A percentile compares a stretch with the other conserved stretches of the same genome.
phyloP scores from a whole-genome alignment of 768 basidiomycete species.

The Podaxis sp. region DNA sequence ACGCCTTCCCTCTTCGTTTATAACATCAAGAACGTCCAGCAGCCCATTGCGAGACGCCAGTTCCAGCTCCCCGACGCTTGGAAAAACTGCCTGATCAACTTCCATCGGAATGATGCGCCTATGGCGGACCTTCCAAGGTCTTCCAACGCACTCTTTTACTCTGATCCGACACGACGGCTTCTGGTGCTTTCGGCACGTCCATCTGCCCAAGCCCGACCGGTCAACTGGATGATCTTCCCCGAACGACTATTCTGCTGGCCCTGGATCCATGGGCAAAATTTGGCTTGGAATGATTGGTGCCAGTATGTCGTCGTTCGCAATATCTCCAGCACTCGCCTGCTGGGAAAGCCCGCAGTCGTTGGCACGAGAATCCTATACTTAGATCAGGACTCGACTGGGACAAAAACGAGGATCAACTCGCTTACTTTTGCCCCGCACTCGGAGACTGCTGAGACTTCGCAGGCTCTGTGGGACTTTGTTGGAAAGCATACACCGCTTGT shows the following conservation, averaged over 20 bases:
- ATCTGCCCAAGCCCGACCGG: slow-evolving; percentile 24
- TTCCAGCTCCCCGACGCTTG: slow-evolving; percentile 56
- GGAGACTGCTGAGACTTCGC: slow-evolving; percentile 25
- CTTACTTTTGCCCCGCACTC: slow-evolving; percentile 44
- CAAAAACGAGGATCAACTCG: slow-evolving; percentile 21
- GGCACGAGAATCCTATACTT: slow-evolving; percentile 45
- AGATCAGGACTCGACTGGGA: slow-evolving; percentile 30
- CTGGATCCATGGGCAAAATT: slow-evolving; percentile 33
- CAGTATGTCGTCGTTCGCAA: slow-evolving; percentile 45
- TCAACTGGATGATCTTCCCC: slow-evolving; percentile 51
- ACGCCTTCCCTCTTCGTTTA: slow-evolving; percentile 39
- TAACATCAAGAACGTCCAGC: slow-evolving; percentile 39
- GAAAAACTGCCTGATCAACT: slow-evolving; percentile 40
- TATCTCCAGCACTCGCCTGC: slow-evolving; percentile 23
- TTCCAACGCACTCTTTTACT: slow-evolving; percentile 51
- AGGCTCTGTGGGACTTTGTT: slow-evolving; percentile 35
- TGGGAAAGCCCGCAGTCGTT: slow-evolving; percentile 37
- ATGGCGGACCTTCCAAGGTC: slow-evolving; percentile 24
- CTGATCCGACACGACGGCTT: slow-evolving; percentile 47
- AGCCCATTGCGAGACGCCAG: slow-evolving; percentile 39
- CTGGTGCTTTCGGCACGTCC: slow-evolving; percentile 44
- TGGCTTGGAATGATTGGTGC: slow-evolving; percentile 56
- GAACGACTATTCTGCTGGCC: slow-evolving; percentile 45
- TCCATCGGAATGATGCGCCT: slow-evolving; percentile 44
- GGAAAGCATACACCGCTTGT: slow-evolving; percentile 36